phyloP scores from a whole-genome alignment of 805 yeast genomes.

The Scheffersomyces lignosus region DNA sequence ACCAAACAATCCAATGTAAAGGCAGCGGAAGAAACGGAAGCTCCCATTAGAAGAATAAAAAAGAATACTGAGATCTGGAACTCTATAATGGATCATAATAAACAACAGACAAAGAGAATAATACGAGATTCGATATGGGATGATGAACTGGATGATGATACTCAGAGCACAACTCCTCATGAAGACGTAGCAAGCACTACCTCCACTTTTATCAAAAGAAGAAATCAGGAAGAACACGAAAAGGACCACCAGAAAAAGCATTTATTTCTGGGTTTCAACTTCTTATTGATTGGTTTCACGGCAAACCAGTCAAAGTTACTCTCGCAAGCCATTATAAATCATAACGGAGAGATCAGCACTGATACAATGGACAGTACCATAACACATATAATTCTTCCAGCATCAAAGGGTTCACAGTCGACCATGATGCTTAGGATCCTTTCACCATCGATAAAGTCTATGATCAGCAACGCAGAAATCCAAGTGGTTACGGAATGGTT shows the following conservation, averaged over 20 bases:
- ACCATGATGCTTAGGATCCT: constrained; percentile 24
- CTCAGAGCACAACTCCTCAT: neutral
- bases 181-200: constrained; percentile 8
- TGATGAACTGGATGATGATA: constrained; percentile 8
- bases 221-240: constrained; percentile 1
- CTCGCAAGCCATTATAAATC: constrained; percentile 42
- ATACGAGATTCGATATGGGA: constrained; percentile 28
- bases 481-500: constrained; percentile 74
- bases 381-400: constrained; percentile 35
- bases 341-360: constrained; percentile 39
- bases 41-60: constrained; percentile 11
- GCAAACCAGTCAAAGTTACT: constrained; percentile 38
- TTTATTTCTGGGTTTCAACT: constrained; percentile 44
- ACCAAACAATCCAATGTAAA: constrained; percentile 1
- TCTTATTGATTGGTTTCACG: constrained; percentile 45
- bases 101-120: constrained; percentile 10
- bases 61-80: constrained; percentile 42
- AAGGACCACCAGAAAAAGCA: constrained; percentile 5
- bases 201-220: constrained; percentile 1
- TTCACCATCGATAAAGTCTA: constrained; percentile 21
- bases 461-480: constrained; percentile 18
- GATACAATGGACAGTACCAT: constrained; percentile 20
- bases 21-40: constrained; percentile 3
- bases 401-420: constrained; percentile 28
- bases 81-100: constrained; percentile 38